Evolutionary conservation across 192 early-diverging fungal species (phyloP).

Genomic region (Podila clonocystis): DNA sequence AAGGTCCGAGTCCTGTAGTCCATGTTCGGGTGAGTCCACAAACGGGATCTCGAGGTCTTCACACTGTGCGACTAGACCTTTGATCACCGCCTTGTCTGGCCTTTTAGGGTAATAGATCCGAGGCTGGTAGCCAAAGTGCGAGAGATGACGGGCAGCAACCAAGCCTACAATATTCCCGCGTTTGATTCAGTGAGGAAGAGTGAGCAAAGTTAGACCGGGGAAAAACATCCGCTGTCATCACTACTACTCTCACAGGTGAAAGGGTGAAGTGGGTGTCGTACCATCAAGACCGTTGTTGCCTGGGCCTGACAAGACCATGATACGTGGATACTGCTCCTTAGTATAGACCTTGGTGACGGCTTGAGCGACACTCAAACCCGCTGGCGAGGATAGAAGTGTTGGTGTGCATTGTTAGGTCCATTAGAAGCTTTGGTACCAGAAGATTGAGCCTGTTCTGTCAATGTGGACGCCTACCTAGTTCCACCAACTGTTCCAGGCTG

Average conservation of each 20-base stretch:
- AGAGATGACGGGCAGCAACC: slow-evolving; percentile 91
- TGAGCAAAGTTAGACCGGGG: neutral
- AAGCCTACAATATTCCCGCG: slow-evolving; percentile 58
- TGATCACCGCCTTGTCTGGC: slow-evolving; percentile 70
- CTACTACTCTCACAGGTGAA: too few species aligned
- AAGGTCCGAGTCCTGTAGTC: slow-evolving; percentile 63
- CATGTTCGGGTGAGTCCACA: slow-evolving; percentile 48
- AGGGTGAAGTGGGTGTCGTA: slow-evolving; percentile 15
- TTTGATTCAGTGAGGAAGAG: neutral
- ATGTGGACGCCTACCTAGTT: slow-evolving; percentile 54
- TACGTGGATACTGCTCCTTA: slow-evolving; percentile 53
- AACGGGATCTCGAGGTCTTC: slow-evolving; percentile 72
- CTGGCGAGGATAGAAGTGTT: slow-evolving; percentile 52
- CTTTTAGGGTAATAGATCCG: slow-evolving; percentile 85
- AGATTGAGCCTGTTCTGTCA: neutral
- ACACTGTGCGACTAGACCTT: slow-evolving; percentile 77
- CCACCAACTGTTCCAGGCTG: slow-evolving; percentile 87
- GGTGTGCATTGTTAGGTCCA: neutral
- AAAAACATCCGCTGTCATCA: neutral
- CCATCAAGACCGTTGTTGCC: slow-evolving; percentile 99
- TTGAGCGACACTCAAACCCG: slow-evolving; percentile 93
- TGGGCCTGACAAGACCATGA: slow-evolving; percentile 81
- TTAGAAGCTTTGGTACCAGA: neutral
- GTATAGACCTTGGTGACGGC: slow-evolving; percentile 79
- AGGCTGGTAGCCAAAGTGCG: slow-evolving; percentile 89